A percentile compares a stretch with the other conserved stretches of the same genome.
These are phyloP conservation scores for Russula dissimulans DNA, from an alignment of 768 basidiomycete species.

Conservation along the genomic window DNA sequence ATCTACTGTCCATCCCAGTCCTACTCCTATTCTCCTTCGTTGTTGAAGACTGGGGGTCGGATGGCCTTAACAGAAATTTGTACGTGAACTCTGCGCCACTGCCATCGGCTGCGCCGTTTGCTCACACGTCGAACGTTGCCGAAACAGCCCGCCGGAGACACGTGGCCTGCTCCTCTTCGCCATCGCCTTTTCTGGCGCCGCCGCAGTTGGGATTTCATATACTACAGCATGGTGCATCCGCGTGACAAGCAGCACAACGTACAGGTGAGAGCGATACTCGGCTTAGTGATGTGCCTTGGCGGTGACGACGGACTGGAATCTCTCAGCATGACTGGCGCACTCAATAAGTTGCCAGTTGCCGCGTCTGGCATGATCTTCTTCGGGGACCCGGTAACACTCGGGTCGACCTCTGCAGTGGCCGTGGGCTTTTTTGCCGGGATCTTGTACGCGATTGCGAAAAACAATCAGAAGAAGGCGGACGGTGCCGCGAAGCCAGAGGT, in stretches of 20 bases:
- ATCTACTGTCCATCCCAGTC: slow-evolving; percentile 88
- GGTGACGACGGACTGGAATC: neutral
- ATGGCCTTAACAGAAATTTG: slow-evolving; percentile 80
- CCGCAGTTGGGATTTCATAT: slow-evolving; percentile 95
- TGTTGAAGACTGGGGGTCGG: slow-evolving; percentile 82
- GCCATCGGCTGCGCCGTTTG: neutral
- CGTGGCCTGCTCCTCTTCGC: slow-evolving; percentile 72
- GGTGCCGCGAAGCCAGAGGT: slow-evolving; percentile 39
- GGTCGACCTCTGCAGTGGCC: slow-evolving; percentile 79
- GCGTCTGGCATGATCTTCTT: slow-evolving; percentile 99
- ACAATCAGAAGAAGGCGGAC: slow-evolving; percentile 78
- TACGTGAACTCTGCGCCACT: slow-evolving; percentile 34
- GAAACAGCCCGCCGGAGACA: slow-evolving; percentile 66
- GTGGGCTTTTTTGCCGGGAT: slow-evolving; percentile 90
- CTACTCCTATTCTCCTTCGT: slow-evolving; percentile 73
- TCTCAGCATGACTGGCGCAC: slow-evolving; percentile 85
- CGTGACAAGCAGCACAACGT: slow-evolving; percentile 95
- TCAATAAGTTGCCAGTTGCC: slow-evolving; percentile 97
- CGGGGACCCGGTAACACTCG: slow-evolving; percentile 78
- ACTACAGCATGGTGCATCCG: slow-evolving; percentile 99
- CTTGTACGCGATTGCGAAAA: slow-evolving; percentile 90
- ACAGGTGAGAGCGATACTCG: slow-evolving; percentile 51
- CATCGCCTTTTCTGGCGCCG: slow-evolving; percentile 95
- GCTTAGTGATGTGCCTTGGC: neutral
- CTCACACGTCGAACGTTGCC: neutral